Evolutionary conservation across 345 rosid species (phyloP), one percentile per base, ranked within the genome.

Genomic region (Nasturtium officinale): DNA sequence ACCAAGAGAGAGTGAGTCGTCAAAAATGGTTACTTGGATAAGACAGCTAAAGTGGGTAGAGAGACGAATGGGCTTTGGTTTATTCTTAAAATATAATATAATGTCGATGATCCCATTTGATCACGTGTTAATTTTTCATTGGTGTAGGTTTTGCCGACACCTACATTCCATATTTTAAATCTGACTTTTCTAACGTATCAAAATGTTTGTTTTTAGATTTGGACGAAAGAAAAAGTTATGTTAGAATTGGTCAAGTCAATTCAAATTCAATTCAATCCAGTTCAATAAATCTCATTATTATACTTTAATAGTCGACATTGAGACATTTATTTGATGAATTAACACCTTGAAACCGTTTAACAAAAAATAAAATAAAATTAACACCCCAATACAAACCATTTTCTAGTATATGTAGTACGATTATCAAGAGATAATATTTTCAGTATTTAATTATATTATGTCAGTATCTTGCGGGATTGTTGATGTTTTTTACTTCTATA

Each of bases 181-280:
- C 10, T n/a, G 20, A 54, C 57, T 45, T 18, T 29, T 18, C 10
- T 43, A 9, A 32, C 7, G 20, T 30, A 17, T 8, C 6, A 16
- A 51, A 43, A 48, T 61, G 32, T 52, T 63, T n/a, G 48, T 46
- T 65, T 57, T 40, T 65, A 46, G 58, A 32, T 55, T 32, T 65
- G 65, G 29, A 48, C 42, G 3, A 48, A 60, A 18, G 15, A 10
- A 21, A 0, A 2, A 7, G n/a, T n/a, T 12, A 21, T 48, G 10
- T 52, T 53, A 17, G 45, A 55, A n/a, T 32, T 32, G 77, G 66
- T 74, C 78, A 66, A 66, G 78, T 74, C 72, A 37, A 58, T 74
- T 74, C 51, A 47, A 56, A 65, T 65, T 65, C 77, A 73, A 30
- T 63, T 63, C 70, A 54, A 11, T 73, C 12, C 16, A 3, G 28